Percentiles rank a stretch among this genome's conserved stretches.
These are phyloP conservation scores for Alternaria sp. DNA, from an alignment of 2,329 filamentous ascomycete genomes.

Conservation along the genomic window DNA sequence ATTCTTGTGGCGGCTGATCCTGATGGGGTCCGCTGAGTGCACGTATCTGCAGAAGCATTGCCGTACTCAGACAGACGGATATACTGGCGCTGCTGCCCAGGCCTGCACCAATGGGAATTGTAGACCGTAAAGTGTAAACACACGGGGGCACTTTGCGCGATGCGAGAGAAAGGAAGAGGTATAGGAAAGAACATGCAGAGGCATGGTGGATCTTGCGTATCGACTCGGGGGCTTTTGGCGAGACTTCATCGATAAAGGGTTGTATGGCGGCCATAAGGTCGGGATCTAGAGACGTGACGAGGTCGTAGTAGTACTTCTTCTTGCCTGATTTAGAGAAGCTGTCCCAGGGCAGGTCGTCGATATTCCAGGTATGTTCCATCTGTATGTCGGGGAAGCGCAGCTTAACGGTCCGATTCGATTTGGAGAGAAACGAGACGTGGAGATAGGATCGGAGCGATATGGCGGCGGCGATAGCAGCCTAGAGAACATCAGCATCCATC, in stretches of 20 bases:
- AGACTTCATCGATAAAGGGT: constrained; percentile 78
- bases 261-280: constrained; percentile 83
- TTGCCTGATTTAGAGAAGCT: constrained; percentile 80
- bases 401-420: constrained; percentile 86
- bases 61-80: constrained; percentile 84
- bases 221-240: constrained; percentile 69
- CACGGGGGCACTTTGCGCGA: constrained; percentile 80
- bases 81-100: constrained; percentile 95
- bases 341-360: constrained; percentile 88
- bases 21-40: constrained; percentile 89
- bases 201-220: constrained; percentile 83
- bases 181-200: constrained; percentile 87
- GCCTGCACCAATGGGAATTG: constrained; percentile 90
- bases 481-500: constrained; percentile 23
- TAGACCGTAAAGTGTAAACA: constrained; percentile 90
- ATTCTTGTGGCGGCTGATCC: constrained; percentile 87
- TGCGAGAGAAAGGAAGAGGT: constrained; percentile 88
- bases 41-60: constrained; percentile 85
- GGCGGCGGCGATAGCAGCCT: constrained; percentile 92
- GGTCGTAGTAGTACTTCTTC: constrained; percentile 94
- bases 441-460: constrained; percentile 97
- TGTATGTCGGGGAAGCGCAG: constrained; percentile 91
- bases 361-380: constrained; percentile 91
- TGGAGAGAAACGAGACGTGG: constrained; percentile 91
- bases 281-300: constrained; percentile 78